Conservation (phyloP, 768 basidiomycete species). For the Lyophyllum atratum region DNA sequence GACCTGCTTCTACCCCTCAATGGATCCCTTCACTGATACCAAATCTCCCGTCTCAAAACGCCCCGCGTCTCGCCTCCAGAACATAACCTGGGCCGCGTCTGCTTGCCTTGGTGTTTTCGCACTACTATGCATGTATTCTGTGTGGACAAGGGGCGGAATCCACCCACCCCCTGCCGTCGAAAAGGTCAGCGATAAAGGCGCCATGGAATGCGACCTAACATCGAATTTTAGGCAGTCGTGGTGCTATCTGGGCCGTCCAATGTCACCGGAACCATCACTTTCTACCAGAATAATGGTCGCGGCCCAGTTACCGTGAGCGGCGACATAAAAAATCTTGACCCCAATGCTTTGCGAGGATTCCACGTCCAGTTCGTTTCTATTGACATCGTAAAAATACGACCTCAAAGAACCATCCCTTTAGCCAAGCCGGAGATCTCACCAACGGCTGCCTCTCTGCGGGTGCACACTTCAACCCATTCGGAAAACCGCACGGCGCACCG, state of each 20-base stretch:
- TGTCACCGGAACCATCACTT: slow-evolving; percentile 66
- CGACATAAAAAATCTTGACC: slow-evolving; percentile 58
- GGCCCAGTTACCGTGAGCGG: slow-evolving; percentile 66
- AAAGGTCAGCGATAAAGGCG: slow-evolving; percentile 23
- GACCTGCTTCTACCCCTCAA: background rate
- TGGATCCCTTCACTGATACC: slow-evolving; percentile 7
- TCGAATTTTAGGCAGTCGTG: slow-evolving; percentile 36
- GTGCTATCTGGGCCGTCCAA: slow-evolving; percentile 62
- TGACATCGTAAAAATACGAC: background rate
- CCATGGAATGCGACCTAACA: too few species aligned
- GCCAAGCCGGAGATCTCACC: slow-evolving; percentile 60
- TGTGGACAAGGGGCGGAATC: slow-evolving; percentile 3
- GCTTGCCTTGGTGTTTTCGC: slow-evolving; percentile 6
- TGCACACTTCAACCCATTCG: slow-evolving; percentile 76
- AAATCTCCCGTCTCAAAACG: background rate
- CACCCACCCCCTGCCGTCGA: slow-evolving; percentile 7
- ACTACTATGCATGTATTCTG: slow-evolving; percentile 10
- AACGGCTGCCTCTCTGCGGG: slow-evolving; percentile 71
- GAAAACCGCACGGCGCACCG: slow-evolving; percentile 66
- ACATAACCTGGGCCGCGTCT: background rate
- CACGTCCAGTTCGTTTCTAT: slow-evolving; percentile 69
- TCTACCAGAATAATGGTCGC: slow-evolving; percentile 52
- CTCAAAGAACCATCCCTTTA: slow-evolving; percentile 7
- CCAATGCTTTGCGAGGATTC: slow-evolving; percentile 66
- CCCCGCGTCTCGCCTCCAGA: background rate